Evolutionary conservation across 164 flowering plant genomes (phyloP).

Genomic region (Piper longum): DNA sequence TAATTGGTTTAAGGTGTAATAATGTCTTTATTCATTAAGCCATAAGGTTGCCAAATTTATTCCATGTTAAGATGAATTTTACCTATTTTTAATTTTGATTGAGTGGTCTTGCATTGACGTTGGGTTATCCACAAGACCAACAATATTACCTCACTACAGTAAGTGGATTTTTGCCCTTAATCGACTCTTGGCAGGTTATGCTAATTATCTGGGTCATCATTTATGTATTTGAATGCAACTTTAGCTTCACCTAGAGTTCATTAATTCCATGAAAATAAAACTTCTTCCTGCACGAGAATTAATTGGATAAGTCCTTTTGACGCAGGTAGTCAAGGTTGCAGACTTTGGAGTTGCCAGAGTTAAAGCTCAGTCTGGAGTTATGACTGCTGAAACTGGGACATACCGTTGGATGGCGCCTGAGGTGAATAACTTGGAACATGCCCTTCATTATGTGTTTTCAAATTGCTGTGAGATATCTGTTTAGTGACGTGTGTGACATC

Average conservation of each 20-base stretch:
- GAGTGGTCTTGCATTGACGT: too few relatives aligned
- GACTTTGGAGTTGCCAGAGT: constrained; percentile 98
- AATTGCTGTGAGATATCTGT: not conserved
- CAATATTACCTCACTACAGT: too few relatives aligned
- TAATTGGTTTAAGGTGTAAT: too few relatives aligned
- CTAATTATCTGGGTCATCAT: too few relatives aligned
- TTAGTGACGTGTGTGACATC: not conserved
- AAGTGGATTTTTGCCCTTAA: too few relatives aligned
- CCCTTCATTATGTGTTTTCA: not conserved
- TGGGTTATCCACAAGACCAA: too few relatives aligned
- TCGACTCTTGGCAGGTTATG: too few relatives aligned
- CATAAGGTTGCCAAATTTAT: not conserved
- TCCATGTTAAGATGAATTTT: not conserved
- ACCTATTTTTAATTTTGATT: not conserved
- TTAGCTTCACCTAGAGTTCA: too few relatives aligned
- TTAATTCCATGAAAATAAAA: too few relatives aligned
- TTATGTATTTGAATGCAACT: too few relatives aligned
- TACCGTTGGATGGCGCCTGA: constrained; percentile 99
- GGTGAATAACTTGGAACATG: constrained; percentile 23
- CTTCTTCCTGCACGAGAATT: not conserved
- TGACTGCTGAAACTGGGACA: constrained; percentile 99
- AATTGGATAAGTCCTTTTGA: not conserved
- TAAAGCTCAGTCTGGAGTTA: constrained; percentile 74
- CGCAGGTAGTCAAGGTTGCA: constrained; percentile 88
- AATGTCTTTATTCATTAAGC: too few relatives aligned